Conservation (phyloP, 192 early-diverging fungal species). For the Phycomyces blakesleeanus region DNA sequence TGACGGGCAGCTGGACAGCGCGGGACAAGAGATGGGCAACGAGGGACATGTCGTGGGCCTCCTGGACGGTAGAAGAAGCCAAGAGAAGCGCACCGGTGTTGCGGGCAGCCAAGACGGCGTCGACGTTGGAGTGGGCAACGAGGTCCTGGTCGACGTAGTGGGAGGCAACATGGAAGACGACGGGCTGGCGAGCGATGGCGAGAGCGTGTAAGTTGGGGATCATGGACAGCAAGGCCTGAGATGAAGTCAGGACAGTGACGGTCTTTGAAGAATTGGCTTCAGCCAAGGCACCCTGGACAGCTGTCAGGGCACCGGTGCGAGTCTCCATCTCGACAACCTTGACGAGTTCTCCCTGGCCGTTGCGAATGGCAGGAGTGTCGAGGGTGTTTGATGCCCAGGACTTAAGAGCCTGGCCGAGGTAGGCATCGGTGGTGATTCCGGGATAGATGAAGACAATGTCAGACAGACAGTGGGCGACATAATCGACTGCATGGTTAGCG, state of each 20-base stretch:
- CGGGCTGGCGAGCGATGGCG: constrained; percentile 51
- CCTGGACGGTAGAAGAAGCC: constrained; percentile 73
- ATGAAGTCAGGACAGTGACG: constrained; percentile 62
- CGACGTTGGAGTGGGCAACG: constrained; percentile 55
- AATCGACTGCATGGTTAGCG: constrained; percentile 64
- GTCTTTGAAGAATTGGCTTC: constrained; percentile 28
- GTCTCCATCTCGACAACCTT: constrained; percentile 78
- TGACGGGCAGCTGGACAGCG: constrained; percentile 59
- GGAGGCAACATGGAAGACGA: constrained; percentile 82
- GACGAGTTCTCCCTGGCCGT: constrained; percentile 64
- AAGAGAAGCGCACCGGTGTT: constrained; percentile 78
- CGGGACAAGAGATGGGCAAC: constrained; percentile 77
- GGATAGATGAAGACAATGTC: constrained; percentile 85
- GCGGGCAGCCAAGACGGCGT: constrained; percentile 70
- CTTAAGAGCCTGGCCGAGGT: constrained; percentile 60
- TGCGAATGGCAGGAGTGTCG: constrained; percentile 46
- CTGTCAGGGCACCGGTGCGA: constrained; percentile 71
- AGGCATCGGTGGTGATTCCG: constrained; percentile 49
- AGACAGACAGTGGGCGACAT: constrained; percentile 76
- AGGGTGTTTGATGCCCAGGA: constrained; percentile 66
- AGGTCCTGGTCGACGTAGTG: constrained; percentile 61
- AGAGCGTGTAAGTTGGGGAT: constrained; percentile 79
- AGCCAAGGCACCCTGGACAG: constrained; percentile 71
- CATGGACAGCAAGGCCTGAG: constrained; percentile 75
- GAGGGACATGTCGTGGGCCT: constrained; percentile 85